These are phyloP conservation scores for Fusarium sp. DNA, from an alignment of 2,329 filamentous ascomycete genomes.

Conservation along the genomic window DNA sequence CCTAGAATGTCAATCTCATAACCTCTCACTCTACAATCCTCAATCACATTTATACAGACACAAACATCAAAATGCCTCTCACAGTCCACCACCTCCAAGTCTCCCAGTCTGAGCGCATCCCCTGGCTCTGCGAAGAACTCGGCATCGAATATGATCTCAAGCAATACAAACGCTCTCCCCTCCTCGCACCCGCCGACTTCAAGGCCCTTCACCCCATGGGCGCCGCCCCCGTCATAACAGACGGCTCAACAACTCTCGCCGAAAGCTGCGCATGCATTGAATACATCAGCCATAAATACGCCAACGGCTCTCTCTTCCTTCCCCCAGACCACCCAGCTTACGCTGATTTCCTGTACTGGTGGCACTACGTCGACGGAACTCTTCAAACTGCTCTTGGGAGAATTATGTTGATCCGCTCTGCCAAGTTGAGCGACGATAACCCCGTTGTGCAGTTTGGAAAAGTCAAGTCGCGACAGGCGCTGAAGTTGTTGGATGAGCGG, in stretches of 20 bases:
- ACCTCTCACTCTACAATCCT: neutral
- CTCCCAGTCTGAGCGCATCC: conserved; percentile 71
- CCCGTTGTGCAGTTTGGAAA: conserved; percentile 42
- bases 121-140: conserved; percentile 73
- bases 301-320: conserved; percentile 58
- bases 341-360: conserved; percentile 71
- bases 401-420: conserved; percentile 46
- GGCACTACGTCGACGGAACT: conserved; percentile 63
- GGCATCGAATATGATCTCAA: conserved; percentile 57
- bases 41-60: neutral
- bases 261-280: conserved; percentile 69
- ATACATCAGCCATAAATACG: conserved; percentile 67
- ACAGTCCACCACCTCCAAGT: conserved; percentile 62
- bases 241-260: conserved; percentile 61
- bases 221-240: conserved; percentile 68
- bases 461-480: conserved; percentile 47
- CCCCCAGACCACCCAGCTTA: conserved; percentile 58
- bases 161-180: conserved; percentile 25
- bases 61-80: conserved; percentile 39
- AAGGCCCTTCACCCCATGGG: conserved; percentile 56
- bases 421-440: conserved; percentile 28
- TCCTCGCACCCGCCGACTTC: conserved; percentile 34
- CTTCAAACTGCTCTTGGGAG: conserved; percentile 52
- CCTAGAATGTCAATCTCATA: no score
- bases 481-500: conserved; percentile 62